Evolutionary conservation across 2,329 filamentous ascomycete species (phyloP), one percentile per base, ranked within the genome.

Genomic region (Aplosporella prunicola): DNA sequence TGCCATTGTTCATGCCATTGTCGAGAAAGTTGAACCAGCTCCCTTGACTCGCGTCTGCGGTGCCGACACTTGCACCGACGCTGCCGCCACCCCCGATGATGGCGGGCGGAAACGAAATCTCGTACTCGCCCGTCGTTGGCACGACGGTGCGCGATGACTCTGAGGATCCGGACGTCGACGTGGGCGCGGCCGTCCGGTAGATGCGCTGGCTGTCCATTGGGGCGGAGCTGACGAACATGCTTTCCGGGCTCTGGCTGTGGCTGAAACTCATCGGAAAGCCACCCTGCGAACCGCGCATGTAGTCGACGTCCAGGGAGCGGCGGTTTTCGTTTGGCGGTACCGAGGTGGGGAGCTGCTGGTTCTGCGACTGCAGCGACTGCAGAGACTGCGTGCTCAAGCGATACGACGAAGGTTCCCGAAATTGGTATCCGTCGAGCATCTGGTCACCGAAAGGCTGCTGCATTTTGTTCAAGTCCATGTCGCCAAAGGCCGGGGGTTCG

Each of bases 401-500:
- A 42, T 56, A 56, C 26, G 53, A 51, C 24, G 54, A 55, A 24
- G 49, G 51, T 18, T 42, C 35, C 16, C 26, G 23, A 32, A 34
- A 39, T 13, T 32, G 32, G 32, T 27, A 33, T 11, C 15, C 23
- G 35, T 61, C 58, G 41, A 59, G 56, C 56, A 57, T 60, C 5
- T 49, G 46, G 32, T 60, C 57, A 44, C 47, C 52, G 13, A 51
- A 49, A 35, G 51, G 43, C 26, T 35, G 52, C 9, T 55, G 47
- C 24, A 46, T 38, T 20, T 48, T 56, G 42, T 27, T 35, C 30
- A 51, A 48, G 15, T 61, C 58, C 41, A 59, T n/a, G 22, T 61
- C 55, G 29, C 49, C 51, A 24, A 58, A 56, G 9, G 52, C 43
- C 9, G 46, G 44, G 13, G 52, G 47, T 16, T 62, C 60, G 22